Conservation (phyloP, 2,329 filamentous ascomycete species). For the Clarireedia sp. region DNA sequence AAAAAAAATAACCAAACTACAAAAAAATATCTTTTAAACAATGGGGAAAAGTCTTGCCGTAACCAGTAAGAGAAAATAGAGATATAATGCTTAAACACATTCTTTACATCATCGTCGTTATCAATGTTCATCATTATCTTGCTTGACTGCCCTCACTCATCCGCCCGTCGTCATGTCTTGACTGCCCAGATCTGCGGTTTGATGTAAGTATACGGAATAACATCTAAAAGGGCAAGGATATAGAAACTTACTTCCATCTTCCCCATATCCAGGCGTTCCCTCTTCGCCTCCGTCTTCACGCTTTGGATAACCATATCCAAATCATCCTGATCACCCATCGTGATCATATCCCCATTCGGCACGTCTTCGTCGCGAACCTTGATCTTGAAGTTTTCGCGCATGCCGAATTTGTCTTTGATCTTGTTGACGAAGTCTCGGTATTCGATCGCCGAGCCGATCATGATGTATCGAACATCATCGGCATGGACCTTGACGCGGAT, state of each 20-base stretch:
- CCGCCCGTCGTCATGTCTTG: background rate
- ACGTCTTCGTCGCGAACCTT: constrained; percentile 77
- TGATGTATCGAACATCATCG: constrained; percentile 87
- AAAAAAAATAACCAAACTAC: too few relatives aligned
- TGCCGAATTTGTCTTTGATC: constrained; percentile 79
- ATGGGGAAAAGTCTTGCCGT: too few relatives aligned
- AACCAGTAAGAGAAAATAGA: background rate
- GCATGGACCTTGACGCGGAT: constrained; percentile 88
- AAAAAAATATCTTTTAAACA: too few relatives aligned
- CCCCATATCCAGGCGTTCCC: constrained; percentile 71
- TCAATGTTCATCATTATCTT: constrained; percentile 7
- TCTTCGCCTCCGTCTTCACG: constrained; percentile 60
- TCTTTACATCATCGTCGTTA: background rate
- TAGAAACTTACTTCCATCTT: constrained; percentile 81
- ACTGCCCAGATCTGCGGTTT: constrained; percentile 23
- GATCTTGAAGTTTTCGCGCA: constrained; percentile 74
- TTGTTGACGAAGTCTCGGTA: constrained; percentile 72
- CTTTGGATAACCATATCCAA: constrained; percentile 75
- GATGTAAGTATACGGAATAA: constrained; percentile 14
- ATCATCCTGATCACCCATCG: constrained; percentile 94
- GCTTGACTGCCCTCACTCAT: background rate
- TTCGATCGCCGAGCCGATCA: constrained; percentile 65
- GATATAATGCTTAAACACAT: background rate
- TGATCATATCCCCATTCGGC: constrained; percentile 82
- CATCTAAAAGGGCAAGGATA: constrained; percentile 14